Evolutionary conservation across 2,329 filamentous ascomycete species (phyloP).

Genomic region (Hyphodiscus sp.): DNA sequence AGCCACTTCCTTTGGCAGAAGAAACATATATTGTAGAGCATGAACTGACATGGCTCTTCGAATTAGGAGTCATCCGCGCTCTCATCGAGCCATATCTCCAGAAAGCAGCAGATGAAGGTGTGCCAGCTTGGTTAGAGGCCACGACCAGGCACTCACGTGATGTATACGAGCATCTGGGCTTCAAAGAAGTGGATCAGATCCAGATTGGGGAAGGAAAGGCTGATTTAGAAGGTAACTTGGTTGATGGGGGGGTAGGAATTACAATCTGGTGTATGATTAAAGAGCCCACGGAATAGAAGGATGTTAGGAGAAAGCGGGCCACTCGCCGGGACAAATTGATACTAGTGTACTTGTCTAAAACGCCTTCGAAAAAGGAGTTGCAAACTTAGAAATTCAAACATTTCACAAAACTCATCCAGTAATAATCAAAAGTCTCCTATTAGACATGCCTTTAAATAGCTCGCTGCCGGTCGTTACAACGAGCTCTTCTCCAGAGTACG

Average conservation of each 20-base stretch:
- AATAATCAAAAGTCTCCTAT: too few species aligned
- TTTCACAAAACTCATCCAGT: too few species aligned
- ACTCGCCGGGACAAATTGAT: background rate
- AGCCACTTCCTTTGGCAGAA: too few species aligned
- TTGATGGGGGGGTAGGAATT: background rate
- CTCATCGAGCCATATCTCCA: background rate
- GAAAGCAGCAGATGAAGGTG: background rate
- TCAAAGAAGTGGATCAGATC: background rate
- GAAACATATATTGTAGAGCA: too few species aligned
- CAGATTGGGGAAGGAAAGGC: background rate
- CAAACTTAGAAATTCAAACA: too few species aligned
- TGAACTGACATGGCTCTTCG: background rate
- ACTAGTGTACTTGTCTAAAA: background rate
- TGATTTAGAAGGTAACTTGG: background rate
- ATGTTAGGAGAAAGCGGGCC: background rate
- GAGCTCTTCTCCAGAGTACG: background rate
- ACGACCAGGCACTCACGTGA: background rate
- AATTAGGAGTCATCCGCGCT: background rate
- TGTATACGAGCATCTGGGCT: background rate
- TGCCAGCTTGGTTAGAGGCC: background rate
- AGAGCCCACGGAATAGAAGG: background rate
- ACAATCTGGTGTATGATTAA: background rate
- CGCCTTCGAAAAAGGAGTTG: background rate
- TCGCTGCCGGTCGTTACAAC: background rate
- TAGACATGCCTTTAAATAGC: background rate